Base-by-base conservation (phyloP, 306 rosid genomes). In the Quercus gilva region DNA sequence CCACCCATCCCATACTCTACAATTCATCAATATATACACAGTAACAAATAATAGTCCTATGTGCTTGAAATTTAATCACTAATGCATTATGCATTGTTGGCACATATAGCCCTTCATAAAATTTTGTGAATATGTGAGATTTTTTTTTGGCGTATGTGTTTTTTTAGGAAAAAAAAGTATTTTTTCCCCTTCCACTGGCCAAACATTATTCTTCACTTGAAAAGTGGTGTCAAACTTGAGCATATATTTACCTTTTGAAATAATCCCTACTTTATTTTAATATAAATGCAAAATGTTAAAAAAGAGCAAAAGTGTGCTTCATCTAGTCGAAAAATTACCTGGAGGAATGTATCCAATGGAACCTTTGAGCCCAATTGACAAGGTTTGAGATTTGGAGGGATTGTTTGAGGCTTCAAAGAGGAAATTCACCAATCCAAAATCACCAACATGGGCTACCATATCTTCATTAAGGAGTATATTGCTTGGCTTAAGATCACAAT, bases 1-100 rank as follows among this genome's bases (percentile, higher is more conserved):
- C 77, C 80, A 26, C 87, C 82, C 79, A 71, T 75, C 4, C 85
- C 89, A 75, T 81, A 86, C 69, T 86, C 85, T 81, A 75, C 81
- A 86, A 37, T 61, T 19, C 23, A 49, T 5, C 35, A 8, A 37
- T 5, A 15, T 1, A 25, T 61, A n/a, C 15, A n/a, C 4, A 61
- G 0, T 21, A 64, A 35, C 0, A 17, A 64, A 64, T 20, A 11
- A 0, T 3, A 10, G 10, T 25, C 5, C 0, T 21, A n/a, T 5
- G 25, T 0, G 23, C 25, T 31, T 7, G 14, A 8, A 5, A 10
- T 5, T 28, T 14, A 69, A 5, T 3, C 4, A 41, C 53, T 45
- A 45, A 45, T 0, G 15, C 43, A 37, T 37, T 37, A 45, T 45
- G 13, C 1, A 9, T 45, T 45, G 15, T 45, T 11, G 13, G 4